phyloP scores from a whole-genome alignment of 257 asterid species.

The Solanum acaule region DNA sequence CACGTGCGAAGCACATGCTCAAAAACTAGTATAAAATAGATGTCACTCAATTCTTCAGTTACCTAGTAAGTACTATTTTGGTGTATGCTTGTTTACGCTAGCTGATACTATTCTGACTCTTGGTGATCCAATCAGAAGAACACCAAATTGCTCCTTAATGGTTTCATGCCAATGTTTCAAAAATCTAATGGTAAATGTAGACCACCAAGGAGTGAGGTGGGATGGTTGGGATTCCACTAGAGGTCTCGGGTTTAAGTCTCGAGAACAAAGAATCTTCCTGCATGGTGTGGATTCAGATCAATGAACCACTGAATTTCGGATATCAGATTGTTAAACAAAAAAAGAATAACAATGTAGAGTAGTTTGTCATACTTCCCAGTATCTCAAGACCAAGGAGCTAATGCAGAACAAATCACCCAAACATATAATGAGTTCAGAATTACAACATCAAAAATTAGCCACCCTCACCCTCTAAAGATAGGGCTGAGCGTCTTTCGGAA shows the following conservation, averaged over 20 bases:
- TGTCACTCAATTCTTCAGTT: background rate
- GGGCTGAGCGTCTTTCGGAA: background rate
- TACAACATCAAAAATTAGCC: background rate
- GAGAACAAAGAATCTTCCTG: background rate
- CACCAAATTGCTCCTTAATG: background rate
- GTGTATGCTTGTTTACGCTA: background rate
- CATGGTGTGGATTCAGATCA: background rate
- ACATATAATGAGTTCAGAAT: background rate
- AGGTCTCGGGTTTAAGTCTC: background rate
- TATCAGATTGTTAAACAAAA: background rate
- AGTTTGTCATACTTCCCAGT: background rate
- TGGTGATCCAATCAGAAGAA: background rate
- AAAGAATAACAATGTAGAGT: background rate
- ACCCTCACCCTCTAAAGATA: background rate
- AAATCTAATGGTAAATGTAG: background rate
- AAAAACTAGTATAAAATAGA: background rate
- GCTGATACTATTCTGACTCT: background rate
- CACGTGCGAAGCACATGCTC: too few relatives aligned
- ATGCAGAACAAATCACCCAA: background rate
- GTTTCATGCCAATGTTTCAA: background rate
- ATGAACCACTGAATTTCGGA: background rate
- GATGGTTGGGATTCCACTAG: background rate
- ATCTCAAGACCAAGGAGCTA: background rate
- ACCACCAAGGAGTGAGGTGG: background rate
- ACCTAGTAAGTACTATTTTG: background rate